Conservation (phyloP, 345 rosid species). For the Populus tremula region DNA sequence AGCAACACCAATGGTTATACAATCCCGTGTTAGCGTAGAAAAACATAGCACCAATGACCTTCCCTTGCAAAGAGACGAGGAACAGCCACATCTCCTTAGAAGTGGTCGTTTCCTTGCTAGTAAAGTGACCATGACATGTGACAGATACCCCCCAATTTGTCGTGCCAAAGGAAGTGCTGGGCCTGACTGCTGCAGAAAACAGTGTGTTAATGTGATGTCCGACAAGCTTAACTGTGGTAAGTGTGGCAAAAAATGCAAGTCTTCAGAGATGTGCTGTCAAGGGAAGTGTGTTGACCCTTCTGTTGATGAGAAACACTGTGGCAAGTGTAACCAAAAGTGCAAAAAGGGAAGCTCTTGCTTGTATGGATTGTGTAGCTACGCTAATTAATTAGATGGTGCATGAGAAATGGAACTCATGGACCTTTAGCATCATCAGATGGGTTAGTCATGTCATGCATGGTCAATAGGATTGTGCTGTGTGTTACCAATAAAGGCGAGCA, state of each 20-base stretch:
- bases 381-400: constrained; percentile 1
- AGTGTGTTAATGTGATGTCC: constrained; percentile 45
- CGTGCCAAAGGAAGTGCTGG: constrained; percentile 52
- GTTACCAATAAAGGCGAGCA: no score
- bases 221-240: constrained; percentile 47
- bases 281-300: constrained; percentile 56
- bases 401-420: no score
- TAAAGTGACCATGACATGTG: constrained; percentile 32
- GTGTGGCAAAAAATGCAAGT: constrained; percentile 56
- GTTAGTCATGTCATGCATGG: no score
- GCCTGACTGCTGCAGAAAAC: constrained; percentile 59
- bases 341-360: constrained; percentile 45
- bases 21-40: no score
- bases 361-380: constrained; percentile 62
- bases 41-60: no score
- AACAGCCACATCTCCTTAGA: no score
- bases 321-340: constrained; percentile 56
- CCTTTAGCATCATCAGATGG: no score
- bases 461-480: no score
- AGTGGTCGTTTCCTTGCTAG: constrained; percentile 20
- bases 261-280: constrained; percentile 49
- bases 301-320: constrained; percentile 50
- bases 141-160: constrained; percentile 45
- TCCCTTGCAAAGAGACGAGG: no score
- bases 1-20: no score